A percentile compares a stretch with the other conserved stretches of the same genome.
phyloP scores from a whole-genome alignment of 371 early-diverging fungal species.

The Haplosporangium sp. region DNA sequence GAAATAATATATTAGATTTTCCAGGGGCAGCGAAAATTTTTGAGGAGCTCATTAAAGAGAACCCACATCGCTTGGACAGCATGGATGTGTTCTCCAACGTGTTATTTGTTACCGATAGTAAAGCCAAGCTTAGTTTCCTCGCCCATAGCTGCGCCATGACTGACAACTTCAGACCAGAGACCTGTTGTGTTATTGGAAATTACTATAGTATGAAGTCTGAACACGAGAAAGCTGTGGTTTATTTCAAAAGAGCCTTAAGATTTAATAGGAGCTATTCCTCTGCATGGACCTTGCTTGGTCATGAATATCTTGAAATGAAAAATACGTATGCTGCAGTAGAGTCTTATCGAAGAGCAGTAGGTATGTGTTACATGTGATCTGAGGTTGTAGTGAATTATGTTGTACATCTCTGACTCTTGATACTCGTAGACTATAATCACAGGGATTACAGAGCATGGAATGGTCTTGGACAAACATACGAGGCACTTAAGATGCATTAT shows the following conservation, averaged over 20 bases:
- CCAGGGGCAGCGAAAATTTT: slow-evolving; percentile 77
- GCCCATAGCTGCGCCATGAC: slow-evolving; percentile 80
- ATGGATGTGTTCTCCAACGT: slow-evolving; percentile 93
- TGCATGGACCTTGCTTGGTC: slow-evolving; percentile 95
- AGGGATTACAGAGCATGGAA: slow-evolving; percentile 95
- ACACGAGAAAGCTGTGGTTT: slow-evolving; percentile 87
- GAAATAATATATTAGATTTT: slow-evolving; percentile 64
- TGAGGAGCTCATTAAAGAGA: slow-evolving; percentile 70
- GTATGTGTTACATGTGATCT: slow-evolving; percentile 49
- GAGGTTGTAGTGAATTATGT: too few species aligned
- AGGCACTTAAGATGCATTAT: slow-evolving; percentile 82
- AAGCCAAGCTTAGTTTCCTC: slow-evolving; percentile 78
- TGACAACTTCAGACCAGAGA: slow-evolving; percentile 90
- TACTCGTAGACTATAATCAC: slow-evolving; percentile 75
- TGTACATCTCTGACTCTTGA: neutral
- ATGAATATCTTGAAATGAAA: slow-evolving; percentile 94
- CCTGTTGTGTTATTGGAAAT: slow-evolving; percentile 91
- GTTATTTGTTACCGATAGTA: slow-evolving; percentile 83
- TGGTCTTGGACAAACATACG: slow-evolving; percentile 93
- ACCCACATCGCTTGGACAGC: slow-evolving; percentile 86
- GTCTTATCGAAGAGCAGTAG: slow-evolving; percentile 87
- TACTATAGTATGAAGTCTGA: slow-evolving; percentile 87
- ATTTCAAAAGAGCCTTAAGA: slow-evolving; percentile 87
- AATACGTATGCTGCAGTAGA: slow-evolving; percentile 91
- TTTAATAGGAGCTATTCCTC: slow-evolving; percentile 81